These are phyloP conservation scores for Diaporthe australafricana DNA, from an alignment of 2,329 filamentous ascomycete species.

Conservation along the genomic window DNA sequence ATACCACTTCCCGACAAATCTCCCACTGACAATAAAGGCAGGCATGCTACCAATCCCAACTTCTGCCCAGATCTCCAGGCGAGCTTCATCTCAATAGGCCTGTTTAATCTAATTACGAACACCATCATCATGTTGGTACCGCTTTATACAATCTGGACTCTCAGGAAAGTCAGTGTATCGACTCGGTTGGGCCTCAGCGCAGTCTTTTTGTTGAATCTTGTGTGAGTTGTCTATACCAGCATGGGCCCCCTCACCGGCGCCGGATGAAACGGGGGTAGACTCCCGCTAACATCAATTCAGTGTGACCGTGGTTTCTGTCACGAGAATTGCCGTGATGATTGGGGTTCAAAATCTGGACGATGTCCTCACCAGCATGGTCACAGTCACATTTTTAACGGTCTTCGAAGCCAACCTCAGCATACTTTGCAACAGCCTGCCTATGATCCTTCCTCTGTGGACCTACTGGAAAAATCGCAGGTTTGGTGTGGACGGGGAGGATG, in stretches of 20 bases:
- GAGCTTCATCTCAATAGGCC: conserved; percentile 51
- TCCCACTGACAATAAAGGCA: not conserved
- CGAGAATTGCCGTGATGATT: conserved; percentile 18
- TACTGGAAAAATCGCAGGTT: conserved; percentile 33
- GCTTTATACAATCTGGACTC: conserved; percentile 51
- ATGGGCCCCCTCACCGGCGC: too few species aligned
- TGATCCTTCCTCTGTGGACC: conserved; percentile 33
- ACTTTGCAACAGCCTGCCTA: conserved; percentile 34
- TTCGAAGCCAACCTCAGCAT: conserved; percentile 32
- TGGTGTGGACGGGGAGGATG: conserved; percentile 29
- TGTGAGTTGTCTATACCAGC: conserved; percentile 9
- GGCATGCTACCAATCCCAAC: conserved; percentile 10
- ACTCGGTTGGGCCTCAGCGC: conserved; percentile 29
- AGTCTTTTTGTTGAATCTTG: conserved; percentile 28
- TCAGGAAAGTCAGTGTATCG: conserved; percentile 45
- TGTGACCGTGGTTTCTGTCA: conserved; percentile 31
- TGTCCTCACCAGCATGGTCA: not conserved
- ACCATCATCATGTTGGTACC: conserved; percentile 52
- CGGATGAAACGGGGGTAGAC: too few species aligned
- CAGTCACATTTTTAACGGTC: conserved; percentile 5
- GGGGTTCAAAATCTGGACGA: not conserved
- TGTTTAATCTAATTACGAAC: conserved; percentile 52
- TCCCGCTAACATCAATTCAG: conserved; percentile 3
- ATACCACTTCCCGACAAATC: not conserved
- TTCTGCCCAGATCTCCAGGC: conserved; percentile 49